Evolutionary conservation across 306 rosid genomes (phyloP).

Genomic region (Prunus padus): DNA sequence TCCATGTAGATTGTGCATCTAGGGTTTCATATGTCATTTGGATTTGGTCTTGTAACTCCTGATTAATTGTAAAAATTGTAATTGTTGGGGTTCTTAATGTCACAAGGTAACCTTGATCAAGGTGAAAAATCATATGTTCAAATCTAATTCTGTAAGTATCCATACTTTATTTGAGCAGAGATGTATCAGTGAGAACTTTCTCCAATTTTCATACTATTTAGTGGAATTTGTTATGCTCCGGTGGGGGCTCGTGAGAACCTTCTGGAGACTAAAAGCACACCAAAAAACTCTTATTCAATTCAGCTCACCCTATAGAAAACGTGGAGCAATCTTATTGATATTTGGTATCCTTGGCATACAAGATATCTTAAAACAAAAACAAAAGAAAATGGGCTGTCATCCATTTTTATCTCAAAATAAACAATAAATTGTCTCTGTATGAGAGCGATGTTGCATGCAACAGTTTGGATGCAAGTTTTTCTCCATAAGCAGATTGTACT

Average conservation of each 20-base stretch:
- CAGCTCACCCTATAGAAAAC: background rate
- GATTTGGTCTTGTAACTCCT: constrained; percentile 24
- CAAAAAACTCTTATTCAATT: background rate
- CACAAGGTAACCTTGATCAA: constrained; percentile 22
- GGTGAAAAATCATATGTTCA: background rate
- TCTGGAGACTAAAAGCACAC: background rate
- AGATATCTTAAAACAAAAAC: constrained; percentile 14
- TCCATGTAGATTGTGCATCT: constrained; percentile 12
- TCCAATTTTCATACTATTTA: background rate
- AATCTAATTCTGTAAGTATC: background rate
- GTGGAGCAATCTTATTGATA: constrained; percentile 5
- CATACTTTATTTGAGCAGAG: background rate
- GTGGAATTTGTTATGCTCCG: background rate
- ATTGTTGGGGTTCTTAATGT: constrained; percentile 18
- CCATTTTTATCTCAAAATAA: background rate
- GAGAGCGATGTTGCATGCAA: too few species aligned
- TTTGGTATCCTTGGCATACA: constrained; percentile 17
- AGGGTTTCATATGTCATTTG: constrained; percentile 16
- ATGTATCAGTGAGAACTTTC: background rate
- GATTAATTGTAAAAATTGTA: constrained; percentile 33
- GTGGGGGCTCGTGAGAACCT: background rate
- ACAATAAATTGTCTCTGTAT: background rate
- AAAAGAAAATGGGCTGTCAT: background rate
- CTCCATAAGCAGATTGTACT: background rate
- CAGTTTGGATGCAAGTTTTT: too few species aligned